Percentiles rank a stretch among this genome's conserved stretches.
These are phyloP conservation scores for Ilex asprella DNA, from an alignment of 257 asterid species.

Conservation along the genomic window DNA sequence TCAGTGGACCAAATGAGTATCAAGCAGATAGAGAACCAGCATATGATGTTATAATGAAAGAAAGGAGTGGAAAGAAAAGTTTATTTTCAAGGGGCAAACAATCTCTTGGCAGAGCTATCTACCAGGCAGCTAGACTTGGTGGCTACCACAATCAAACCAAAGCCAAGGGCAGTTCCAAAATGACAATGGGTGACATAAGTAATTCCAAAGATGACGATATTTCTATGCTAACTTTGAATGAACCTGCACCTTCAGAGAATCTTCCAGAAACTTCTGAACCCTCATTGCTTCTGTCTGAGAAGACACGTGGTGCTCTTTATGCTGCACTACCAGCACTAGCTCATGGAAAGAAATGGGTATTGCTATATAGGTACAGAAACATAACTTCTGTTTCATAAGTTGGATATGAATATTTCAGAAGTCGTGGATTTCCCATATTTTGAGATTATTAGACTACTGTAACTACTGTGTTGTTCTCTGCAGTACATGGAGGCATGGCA, in stretches of 20 bases:
- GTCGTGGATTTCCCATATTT: not conserved
- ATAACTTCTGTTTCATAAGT: constrained; percentile 6
- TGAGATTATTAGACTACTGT: too few relatives aligned
- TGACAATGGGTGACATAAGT: constrained; percentile 29
- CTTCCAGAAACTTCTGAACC: constrained; percentile 87
- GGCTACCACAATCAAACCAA: constrained; percentile 53
- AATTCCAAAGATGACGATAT: constrained; percentile 36
- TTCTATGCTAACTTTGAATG: constrained; percentile 36
- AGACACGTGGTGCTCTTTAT: constrained; percentile 53
- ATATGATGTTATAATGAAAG: constrained; percentile 44
- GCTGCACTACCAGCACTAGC: constrained; percentile 67
- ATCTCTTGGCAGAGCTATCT: constrained; percentile 56
- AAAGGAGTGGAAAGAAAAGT: constrained; percentile 56
- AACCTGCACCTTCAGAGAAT: constrained; percentile 20
- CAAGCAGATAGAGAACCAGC: constrained; percentile 33
- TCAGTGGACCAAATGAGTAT: constrained; percentile 20
- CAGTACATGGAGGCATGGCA: constrained; percentile 98
- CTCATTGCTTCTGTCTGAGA: constrained; percentile 77
- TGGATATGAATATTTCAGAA: constrained; percentile 1
- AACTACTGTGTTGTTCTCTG: constrained; percentile 10
- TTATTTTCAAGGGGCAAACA: constrained; percentile 69
- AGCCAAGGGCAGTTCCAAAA: constrained; percentile 41
- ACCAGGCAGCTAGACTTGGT: constrained; percentile 60
- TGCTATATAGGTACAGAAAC: constrained; percentile 61
- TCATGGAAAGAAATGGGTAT: constrained; percentile 82